Evolutionary conservation across 305 asterid species (phyloP), one percentile per base, ranked within the genome.

Genomic region (Fraxinus sp.): DNA sequence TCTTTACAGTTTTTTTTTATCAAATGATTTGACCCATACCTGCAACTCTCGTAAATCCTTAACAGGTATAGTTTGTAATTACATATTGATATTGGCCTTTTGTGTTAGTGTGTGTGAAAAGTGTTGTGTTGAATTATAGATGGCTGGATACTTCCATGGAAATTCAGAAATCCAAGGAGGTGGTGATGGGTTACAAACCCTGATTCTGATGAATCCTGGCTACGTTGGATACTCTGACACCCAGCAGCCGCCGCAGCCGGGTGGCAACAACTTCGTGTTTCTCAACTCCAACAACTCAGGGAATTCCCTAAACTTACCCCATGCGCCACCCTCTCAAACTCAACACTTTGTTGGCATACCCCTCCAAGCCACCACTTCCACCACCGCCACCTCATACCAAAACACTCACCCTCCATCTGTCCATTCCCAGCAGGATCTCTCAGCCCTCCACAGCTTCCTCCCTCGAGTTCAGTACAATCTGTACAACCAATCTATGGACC

Each of bases 131-230:
- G 13, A 62, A 20, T 62, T 62, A 22, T 62, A 22, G 26, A 62
- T 62, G 99, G 97, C 93, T 87, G 85, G 95, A 74, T 95, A 94
- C 87, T 95, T 88, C 84, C 94, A 93, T 85, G 97, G 94, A 78
- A 94, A 91, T 85, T 92, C 98, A 28, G 30, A 28, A 28, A 88
- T 93, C 74, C 96, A 91, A 84, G 91, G 88, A 86, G 91, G 91
- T 2, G 94, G 91, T 30, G 98, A 94, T 55, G 98, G 97, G 0
- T 84, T 95, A 36, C 99, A 95, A 76, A 95, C 99, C 37, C 83
- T 95, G 87, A 90, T 95, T 82, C 89, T 95, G 74, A 95, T 95
- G 99, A 95, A 95, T 66, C 98, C 98, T 3, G 88, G 94, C 5
- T 95, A 91, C 89, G 93, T 88, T 30, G 97, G 97, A 73, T 93